phyloP scores from a whole-genome alignment of 2,329 filamentous ascomycete species.

The Epichloe gansuensis region DNA sequence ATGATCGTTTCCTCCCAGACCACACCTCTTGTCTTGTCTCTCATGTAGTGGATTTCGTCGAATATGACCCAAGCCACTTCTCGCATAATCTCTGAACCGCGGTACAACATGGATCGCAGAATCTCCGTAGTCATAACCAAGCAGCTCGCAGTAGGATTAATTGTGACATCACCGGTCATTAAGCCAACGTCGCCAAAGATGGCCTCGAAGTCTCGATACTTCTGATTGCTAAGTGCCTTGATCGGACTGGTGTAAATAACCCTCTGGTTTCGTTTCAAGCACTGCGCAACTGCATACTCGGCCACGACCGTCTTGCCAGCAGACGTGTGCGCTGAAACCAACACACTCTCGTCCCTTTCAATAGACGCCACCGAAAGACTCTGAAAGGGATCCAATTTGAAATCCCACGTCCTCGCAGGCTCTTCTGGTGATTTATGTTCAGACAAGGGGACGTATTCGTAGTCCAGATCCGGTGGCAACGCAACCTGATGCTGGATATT shows the following conservation, averaged over 20 bases:
- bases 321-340: constrained; percentile 94
- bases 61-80: constrained; percentile 98
- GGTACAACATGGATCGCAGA: constrained; percentile 94
- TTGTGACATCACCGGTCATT: constrained; percentile 98
- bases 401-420: constrained; percentile 74
- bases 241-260: constrained; percentile 99
- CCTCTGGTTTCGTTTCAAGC: constrained; percentile 90
- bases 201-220: constrained; percentile 90
- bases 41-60: constrained; percentile 97
- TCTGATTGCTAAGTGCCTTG: constrained; percentile 97
- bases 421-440: constrained; percentile 82
- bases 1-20: constrained; percentile 99
- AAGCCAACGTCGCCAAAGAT: constrained; percentile 95
- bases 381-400: constrained; percentile 95
- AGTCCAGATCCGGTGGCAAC: constrained; percentile 83
- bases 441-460: constrained; percentile 89
- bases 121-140: constrained; percentile 99
- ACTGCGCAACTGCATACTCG: constrained; percentile 96
- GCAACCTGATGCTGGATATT: constrained; percentile 98
- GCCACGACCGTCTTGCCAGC: constrained; percentile 97
- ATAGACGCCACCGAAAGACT: constrained; percentile 90
- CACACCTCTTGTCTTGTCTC: constrained; percentile 86
- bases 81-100: constrained; percentile 97
- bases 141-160: constrained; percentile 96
- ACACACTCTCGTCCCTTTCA: constrained; percentile 86